Percentiles rank a stretch among this genome's conserved stretches.
Evolutionary conservation across 208 protist species (phyloP).

Genomic region (Wallacemonas sp.): DNA sequence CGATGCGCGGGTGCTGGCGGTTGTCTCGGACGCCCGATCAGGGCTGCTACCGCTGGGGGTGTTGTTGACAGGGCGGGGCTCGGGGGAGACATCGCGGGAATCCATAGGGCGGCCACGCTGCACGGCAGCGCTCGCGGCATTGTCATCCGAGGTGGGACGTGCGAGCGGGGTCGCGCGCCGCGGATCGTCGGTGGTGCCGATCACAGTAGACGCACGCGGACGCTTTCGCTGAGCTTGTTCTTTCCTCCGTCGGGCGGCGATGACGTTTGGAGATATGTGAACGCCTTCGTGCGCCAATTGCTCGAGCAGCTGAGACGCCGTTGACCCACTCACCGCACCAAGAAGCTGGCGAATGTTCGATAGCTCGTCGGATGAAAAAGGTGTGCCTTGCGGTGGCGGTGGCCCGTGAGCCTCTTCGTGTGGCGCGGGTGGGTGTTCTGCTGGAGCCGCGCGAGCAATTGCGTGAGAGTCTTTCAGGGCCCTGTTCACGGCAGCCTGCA

Average conservation of each 20-base stretch:
- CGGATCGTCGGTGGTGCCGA: no score
- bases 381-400: neutral
- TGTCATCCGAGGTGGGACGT: no score
- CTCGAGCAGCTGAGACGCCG: conserved; percentile 28
- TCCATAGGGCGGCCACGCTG: no score
- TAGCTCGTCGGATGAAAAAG: conserved; percentile 45
- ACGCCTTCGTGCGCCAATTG: conserved; percentile 26
- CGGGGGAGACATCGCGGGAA: neutral
- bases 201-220: no score
- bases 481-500: conserved; percentile 13
- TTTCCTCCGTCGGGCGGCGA: conserved; percentile 6
- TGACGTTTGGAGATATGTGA: conserved; percentile 12
- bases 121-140: no score
- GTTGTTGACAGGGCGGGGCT: neutral
- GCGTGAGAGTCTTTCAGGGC: conserved; percentile 18
- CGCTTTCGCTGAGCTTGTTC: conserved; percentile 28
- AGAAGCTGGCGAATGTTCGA: conserved; percentile 57
- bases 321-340: conserved; percentile 28
- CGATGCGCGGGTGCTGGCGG: no score
- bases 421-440: neutral
- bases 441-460: neutral
- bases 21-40: no score
- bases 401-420: neutral
- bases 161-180: no score
- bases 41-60: no score